phyloP scores from a whole-genome alignment of 768 basidiomycete species.

The Leucosporidium creatinivorum region DNA sequence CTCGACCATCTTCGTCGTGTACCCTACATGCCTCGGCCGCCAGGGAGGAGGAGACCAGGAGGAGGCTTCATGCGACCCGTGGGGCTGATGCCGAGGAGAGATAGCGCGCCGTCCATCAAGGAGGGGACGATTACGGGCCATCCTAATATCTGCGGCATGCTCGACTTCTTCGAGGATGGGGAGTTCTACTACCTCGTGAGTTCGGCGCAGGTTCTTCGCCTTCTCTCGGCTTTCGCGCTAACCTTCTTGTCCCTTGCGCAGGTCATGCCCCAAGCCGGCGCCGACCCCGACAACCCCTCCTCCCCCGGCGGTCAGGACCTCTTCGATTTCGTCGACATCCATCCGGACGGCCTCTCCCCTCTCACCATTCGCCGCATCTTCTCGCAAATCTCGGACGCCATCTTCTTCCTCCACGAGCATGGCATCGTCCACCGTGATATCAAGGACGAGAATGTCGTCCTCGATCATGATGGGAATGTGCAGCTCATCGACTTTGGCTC shows the following conservation, averaged over 20 bases:
- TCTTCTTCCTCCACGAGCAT: slow-evolving; percentile 72
- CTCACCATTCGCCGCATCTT: slow-evolving; percentile 70
- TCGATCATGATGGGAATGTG: slow-evolving; percentile 63
- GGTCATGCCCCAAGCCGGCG: slow-evolving; percentile 29
- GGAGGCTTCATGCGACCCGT: slow-evolving; percentile 38
- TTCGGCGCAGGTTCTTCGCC: slow-evolving; percentile 45
- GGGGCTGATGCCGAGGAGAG: slow-evolving; percentile 53
- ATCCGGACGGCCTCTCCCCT: slow-evolving; percentile 74
- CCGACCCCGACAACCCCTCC: slow-evolving; percentile 41
- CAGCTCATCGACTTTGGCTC: slow-evolving; percentile 97
- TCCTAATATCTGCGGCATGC: slow-evolving; percentile 86
- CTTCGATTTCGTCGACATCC: slow-evolving; percentile 87
- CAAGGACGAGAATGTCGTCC: slow-evolving; percentile 68
- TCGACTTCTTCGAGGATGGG: slow-evolving; percentile 94
- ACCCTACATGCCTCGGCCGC: slow-evolving; percentile 46
- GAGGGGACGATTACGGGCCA: slow-evolving; percentile 68
- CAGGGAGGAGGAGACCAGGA: slow-evolving; percentile 37
- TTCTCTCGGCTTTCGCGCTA: slow-evolving; percentile 3
- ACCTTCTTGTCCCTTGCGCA: slow-evolving; percentile 39
- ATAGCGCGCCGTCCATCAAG: slow-evolving; percentile 18
- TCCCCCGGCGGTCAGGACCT: slow-evolving; percentile 56
- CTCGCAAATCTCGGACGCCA: slow-evolving; percentile 86
- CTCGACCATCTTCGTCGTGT: slow-evolving; percentile 32
- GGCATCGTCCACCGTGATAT: slow-evolving; percentile 97
- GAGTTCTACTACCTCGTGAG: slow-evolving; percentile 94